Base-by-base conservation (phyloP, 2,329 filamentous ascomycete species). In the Fusarium tjaetaba region DNA sequence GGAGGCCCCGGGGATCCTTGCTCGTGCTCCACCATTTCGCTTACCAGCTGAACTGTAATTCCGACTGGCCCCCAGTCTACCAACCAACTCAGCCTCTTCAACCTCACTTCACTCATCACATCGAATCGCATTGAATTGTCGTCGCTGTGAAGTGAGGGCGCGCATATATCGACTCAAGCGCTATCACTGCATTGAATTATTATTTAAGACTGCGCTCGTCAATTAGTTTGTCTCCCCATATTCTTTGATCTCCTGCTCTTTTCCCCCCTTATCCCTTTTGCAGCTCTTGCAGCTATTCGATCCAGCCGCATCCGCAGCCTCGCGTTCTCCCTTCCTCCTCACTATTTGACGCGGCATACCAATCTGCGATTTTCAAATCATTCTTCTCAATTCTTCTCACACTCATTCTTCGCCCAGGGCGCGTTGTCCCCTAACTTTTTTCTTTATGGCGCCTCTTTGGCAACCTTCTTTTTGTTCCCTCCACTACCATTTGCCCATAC, bases 161-260 rank as follows among this genome's bases (percentile, higher is more conserved):
- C 76, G 71, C 68, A 68, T 71, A 65, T 72, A 59, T 64, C 60
- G 63, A 70, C 70, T 55, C 70, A 74, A 73, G 73, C 72, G 71
- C 75, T 63, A 55, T 42, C 41, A 41, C 26, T 48, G 24, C 46
- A 70, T 45, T 63, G 70, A 77, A 71, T 65, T 69, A 52, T 67
- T 74, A 73, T 68, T 67, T 53, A 64, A 71, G 73, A 74, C 75
- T 72, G 76, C 75, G 75, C 74, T 80, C 76, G 65, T 80, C 75
- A 78, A 76, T 76, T 78, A 82, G 81, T 83, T 82, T 79, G 81
- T 83, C 77, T 71, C 69, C 69, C 71, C 51, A 71, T 52, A 77
- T 68, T 77, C 77, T 78, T 60, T 61, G 64, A 59, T 60, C 70
- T 72, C 69, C 67, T 72, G 70, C 70, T 69, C 62, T 76, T 65